These are phyloP conservation scores for Lachnum nothofagi DNA, from an alignment of 2,329 filamentous ascomycete species.

Conservation along the genomic window DNA sequence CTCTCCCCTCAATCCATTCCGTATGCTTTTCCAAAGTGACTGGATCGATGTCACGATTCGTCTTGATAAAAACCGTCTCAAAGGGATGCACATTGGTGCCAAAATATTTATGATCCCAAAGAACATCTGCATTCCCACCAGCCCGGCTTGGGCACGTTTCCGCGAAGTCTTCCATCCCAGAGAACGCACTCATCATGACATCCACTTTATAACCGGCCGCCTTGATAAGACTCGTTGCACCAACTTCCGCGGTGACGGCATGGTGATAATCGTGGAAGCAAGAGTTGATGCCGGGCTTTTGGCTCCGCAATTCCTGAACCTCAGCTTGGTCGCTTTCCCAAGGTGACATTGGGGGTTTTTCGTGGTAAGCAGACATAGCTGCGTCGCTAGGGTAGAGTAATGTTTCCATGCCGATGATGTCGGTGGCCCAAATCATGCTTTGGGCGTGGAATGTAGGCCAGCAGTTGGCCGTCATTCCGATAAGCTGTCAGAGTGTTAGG, in stretches of 20 bases:
- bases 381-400: slow-evolving; percentile 23
- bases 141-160: slow-evolving; percentile 9
- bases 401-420: slow-evolving; percentile 21
- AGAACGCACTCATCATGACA: slow-evolving; percentile 25
- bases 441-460: slow-evolving; percentile 26
- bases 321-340: no score
- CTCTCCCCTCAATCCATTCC: slow-evolving; percentile 20
- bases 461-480: slow-evolving; percentile 30
- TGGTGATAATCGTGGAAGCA: slow-evolving; percentile 22
- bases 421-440: slow-evolving; percentile 32
- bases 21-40: slow-evolving; percentile 18
- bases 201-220: slow-evolving; percentile 26
- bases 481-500: slow-evolving; percentile 18
- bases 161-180: slow-evolving; percentile 16
- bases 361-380: not conserved
- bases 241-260: slow-evolving; percentile 26
- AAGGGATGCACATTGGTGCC: slow-evolving; percentile 27
- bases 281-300: slow-evolving; percentile 22
- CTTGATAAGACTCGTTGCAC: slow-evolving; percentile 19
- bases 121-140: slow-evolving; percentile 18
- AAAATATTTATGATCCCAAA: slow-evolving; percentile 24
- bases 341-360: no score
- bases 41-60: slow-evolving; percentile 23
- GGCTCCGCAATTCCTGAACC: no score
- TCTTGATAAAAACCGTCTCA: slow-evolving; percentile 29